Evolutionary conservation across 257 asterid genomes (phyloP).

Genomic region (Petrea volubilis): DNA sequence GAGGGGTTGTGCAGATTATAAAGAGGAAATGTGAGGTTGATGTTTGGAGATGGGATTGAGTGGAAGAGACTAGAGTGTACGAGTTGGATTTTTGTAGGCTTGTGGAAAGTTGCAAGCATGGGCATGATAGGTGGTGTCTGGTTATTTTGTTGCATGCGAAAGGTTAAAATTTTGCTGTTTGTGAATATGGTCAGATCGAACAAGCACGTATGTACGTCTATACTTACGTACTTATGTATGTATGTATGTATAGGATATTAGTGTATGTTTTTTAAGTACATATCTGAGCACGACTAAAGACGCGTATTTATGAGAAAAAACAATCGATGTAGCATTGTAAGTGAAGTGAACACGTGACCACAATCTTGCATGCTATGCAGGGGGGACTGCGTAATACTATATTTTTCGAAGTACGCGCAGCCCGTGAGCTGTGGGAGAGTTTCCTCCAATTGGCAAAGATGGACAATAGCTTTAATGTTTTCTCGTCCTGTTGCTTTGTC

Average conservation of each 20-base stretch:
- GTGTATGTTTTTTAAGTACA: too few species aligned
- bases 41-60: slow-evolving; percentile 36
- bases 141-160: not conserved
- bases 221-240: too few species aligned
- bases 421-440: slow-evolving; percentile 33
- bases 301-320: too few species aligned
- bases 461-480: slow-evolving; percentile 27
- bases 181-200: too few species aligned
- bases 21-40: slow-evolving; percentile 57
- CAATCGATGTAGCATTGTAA: not conserved
- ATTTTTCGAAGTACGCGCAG: not conserved
- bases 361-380: not conserved
- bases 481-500: slow-evolving; percentile 38
- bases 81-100: slow-evolving; percentile 47
- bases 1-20: slow-evolving; percentile 37
- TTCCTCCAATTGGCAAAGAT: slow-evolving; percentile 29
- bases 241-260: too few species aligned
- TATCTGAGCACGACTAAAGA: too few species aligned
- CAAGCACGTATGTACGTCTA: not conserved
- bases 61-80: slow-evolving; percentile 36
- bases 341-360: not conserved
- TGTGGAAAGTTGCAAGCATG: slow-evolving; percentile 28
- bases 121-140: not conserved
- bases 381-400: not conserved
- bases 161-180: not conserved